Conservation (phyloP, 495 filamentous ascomycete genomes). For the Neurospora sp. region DNA sequence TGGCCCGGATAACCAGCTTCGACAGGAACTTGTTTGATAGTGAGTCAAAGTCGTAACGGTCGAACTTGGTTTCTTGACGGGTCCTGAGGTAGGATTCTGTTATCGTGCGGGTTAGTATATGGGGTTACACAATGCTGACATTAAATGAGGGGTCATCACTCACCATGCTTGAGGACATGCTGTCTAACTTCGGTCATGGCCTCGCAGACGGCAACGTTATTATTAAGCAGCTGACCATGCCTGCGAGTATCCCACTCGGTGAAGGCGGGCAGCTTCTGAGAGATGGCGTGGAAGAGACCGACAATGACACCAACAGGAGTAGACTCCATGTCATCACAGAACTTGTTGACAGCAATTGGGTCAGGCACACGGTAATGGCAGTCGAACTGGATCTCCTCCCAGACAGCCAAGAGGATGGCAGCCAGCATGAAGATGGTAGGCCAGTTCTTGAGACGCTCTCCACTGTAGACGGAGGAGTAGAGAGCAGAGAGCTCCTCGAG, state of each 20-base stretch:
- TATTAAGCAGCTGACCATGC: conserved; percentile 77
- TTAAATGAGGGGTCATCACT: conserved; percentile 18
- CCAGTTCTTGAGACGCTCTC: conserved; percentile 93
- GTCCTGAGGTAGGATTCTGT: conserved; percentile 47
- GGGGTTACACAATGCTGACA: conserved; percentile 7
- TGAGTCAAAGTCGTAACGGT: conserved; percentile 83
- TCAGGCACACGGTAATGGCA: conserved; percentile 86
- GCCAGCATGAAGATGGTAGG: conserved; percentile 94
- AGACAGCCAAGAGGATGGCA: conserved; percentile 78
- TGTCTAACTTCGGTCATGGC: conserved; percentile 87
- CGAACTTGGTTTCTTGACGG: conserved; percentile 57
- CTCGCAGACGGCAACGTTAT: conserved; percentile 80
- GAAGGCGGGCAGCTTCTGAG: conserved; percentile 82
- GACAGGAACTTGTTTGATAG: conserved; percentile 91
- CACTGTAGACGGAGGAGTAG: conserved; percentile 88
- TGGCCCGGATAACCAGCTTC: conserved; percentile 86
- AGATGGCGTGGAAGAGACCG: conserved; percentile 89
- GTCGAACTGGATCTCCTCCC: conserved; percentile 97
- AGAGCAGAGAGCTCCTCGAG: conserved; percentile 81
- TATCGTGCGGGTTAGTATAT: not conserved
- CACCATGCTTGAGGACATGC: conserved; percentile 84
- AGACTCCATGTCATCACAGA: conserved; percentile 90
- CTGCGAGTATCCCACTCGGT: conserved; percentile 83
- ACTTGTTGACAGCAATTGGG: conserved; percentile 70
- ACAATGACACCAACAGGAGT: conserved; percentile 90